A percentile compares a stretch with the other conserved stretches of the same genome.
Evolutionary conservation across 768 basidiomycete genomes (phyloP).

Genomic region (Tylopilus balloui): DNA sequence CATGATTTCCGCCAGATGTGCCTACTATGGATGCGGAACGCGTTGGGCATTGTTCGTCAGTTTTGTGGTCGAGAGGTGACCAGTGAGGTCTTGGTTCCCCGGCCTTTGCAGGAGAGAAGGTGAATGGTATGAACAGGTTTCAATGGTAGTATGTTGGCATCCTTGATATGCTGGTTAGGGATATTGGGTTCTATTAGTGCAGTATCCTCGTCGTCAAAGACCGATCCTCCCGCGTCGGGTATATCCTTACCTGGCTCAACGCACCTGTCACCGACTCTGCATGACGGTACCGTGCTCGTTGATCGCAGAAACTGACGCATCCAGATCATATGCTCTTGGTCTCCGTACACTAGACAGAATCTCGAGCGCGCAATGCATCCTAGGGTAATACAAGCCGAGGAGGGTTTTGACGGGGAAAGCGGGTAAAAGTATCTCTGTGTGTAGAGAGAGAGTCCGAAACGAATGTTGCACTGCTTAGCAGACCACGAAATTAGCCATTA

Average conservation of each 20-base stretch:
- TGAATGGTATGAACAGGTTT: slow-evolving; percentile 22
- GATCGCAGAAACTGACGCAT: neutral
- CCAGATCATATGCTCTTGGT: neutral
- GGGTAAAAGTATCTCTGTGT: no score
- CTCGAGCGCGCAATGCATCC: no score
- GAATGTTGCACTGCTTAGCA: no score
- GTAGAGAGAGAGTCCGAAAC: no score
- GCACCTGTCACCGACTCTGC: neutral
- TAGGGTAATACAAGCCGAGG: no score
- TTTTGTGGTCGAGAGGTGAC: slow-evolving; percentile 34
- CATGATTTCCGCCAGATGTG: slow-evolving; percentile 10
- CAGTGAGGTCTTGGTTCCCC: neutral
- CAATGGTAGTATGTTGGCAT: slow-evolving; percentile 29
- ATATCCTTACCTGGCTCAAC: neutral
- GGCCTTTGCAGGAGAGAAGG: neutral
- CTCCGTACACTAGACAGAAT: neutral
- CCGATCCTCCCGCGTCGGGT: neutral
- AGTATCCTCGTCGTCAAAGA: neutral
- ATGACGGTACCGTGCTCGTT: neutral
- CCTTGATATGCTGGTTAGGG: neutral
- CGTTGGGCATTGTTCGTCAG: slow-evolving; percentile 36
- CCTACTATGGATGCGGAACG: slow-evolving; percentile 12
- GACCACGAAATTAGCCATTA: no score
- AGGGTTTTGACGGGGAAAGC: no score
- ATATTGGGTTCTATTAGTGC: slow-evolving; percentile 1